phyloP scores from a whole-genome alignment of 2,329 filamentous ascomycete genomes.

The Alternaria longipes region DNA sequence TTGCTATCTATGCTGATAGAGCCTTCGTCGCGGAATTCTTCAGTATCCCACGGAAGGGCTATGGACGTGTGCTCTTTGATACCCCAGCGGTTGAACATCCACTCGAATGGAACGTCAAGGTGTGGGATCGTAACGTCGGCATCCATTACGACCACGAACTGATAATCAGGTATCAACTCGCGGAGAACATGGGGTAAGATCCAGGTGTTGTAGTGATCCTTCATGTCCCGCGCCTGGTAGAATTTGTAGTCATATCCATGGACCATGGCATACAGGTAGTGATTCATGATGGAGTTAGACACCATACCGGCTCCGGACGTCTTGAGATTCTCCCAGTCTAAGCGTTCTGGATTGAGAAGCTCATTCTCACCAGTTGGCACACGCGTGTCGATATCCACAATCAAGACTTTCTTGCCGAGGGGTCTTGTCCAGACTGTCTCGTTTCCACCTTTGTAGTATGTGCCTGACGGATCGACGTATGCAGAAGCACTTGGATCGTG shows the following conservation, averaged over 20 bases:
- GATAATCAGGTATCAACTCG: slow-evolving; percentile 53
- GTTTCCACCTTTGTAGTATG: slow-evolving; percentile 16
- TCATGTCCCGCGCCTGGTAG: slow-evolving; percentile 49
- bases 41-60: slow-evolving; percentile 52
- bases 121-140: slow-evolving; percentile 56
- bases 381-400: slow-evolving; percentile 46
- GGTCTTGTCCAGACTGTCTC: slow-evolving; percentile 32
- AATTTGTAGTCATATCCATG: slow-evolving; percentile 60
- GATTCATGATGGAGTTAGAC: slow-evolving; percentile 25
- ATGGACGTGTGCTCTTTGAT: slow-evolving; percentile 53
- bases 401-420: slow-evolving; percentile 37
- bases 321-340: slow-evolving; percentile 35
- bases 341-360: slow-evolving; percentile 29
- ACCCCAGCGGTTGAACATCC: slow-evolving; percentile 60
- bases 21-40: slow-evolving; percentile 12
- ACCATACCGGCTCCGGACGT: slow-evolving; percentile 38
- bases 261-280: slow-evolving; percentile 45
- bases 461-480: slow-evolving; percentile 26
- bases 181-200: slow-evolving; percentile 54
- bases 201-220: slow-evolving; percentile 55
- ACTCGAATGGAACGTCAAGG: slow-evolving; percentile 58
- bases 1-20: slow-evolving; percentile 49
- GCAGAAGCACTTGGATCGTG: slow-evolving; percentile 19
- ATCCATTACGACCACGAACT: slow-evolving; percentile 58
- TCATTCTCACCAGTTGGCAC: slow-evolving; percentile 30